Evolutionary conservation across 768 basidiomycete genomes (phyloP), one percentile per base, ranked within the genome.

Genomic region (Auriscalpium orientale): DNA sequence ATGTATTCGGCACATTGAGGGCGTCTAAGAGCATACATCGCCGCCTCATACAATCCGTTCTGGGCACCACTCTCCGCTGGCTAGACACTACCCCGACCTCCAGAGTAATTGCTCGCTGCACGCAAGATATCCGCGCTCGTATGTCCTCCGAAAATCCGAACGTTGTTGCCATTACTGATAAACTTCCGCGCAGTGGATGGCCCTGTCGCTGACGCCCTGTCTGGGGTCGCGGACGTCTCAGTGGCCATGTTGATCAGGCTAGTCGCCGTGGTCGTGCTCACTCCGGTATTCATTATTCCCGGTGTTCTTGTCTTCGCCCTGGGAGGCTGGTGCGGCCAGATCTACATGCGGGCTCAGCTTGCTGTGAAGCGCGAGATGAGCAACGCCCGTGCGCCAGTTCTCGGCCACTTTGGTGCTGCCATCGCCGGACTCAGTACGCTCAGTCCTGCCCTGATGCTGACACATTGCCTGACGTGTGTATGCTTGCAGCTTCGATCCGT

Each of bases 41-140:
- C 21, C 67, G 73, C 55, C 72, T 88, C 1, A 59, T 86, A 4
- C 66, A 75, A 28, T 76, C 83, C 10, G 65, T 87, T 0, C 66
- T 87, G 12, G 76, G 81, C 4, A 79, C 83, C 4, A 86, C 86
- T 1, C 65, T 87, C 40, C 79, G 40, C 57, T 80, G 76, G 75
- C 68, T 81, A 8, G 79, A 81, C 57, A 73, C 66, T 6, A 78
- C 76, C 2, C 79, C 79, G 1, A 73, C 73, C 0, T 77, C 78
- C n/a, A 79, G 86, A 5, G 79, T 89, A 51, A 80, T 87, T 44
- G 72, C 83, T 28, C 76, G 85, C 49, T 81, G 81, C 65, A 87
- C 85, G 1, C 79, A 84, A 53, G 86, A 88, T 64, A 84, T 87
- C 21, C 71, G 70, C 48, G 64, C 69, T 16, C 53, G 70, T 70